phyloP scores from a whole-genome alignment of 345 rosid genomes.

The Schrenkiella parvula region DNA sequence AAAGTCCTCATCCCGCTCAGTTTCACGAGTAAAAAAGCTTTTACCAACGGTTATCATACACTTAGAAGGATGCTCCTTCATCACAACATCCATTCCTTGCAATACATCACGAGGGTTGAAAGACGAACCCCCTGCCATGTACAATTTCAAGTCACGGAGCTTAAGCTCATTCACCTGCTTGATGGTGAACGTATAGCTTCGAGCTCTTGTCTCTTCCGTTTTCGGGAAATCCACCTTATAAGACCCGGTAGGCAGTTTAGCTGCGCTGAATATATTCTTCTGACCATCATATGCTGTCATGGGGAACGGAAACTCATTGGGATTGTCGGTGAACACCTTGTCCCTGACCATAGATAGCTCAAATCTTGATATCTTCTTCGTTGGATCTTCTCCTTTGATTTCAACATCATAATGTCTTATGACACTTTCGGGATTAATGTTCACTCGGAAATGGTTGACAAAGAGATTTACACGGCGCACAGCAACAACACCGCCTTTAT shows the following conservation, averaged over 20 bases:
- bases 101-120: constrained; percentile 63
- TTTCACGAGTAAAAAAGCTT: constrained; percentile 43
- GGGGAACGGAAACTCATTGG: constrained; percentile 40
- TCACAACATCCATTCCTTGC: constrained; percentile 87
- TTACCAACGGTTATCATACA: constrained; percentile 64
- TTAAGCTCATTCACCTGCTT: constrained; percentile 64
- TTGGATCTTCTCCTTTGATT: constrained; percentile 39
- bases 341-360: constrained; percentile 46
- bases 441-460: constrained; percentile 64
- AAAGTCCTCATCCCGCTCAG: constrained; percentile 38
- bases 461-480: constrained; percentile 38
- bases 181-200: constrained; percentile 38
- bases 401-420: constrained; percentile 67
- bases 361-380: constrained; percentile 41
- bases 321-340: constrained; percentile 49
- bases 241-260: constrained; percentile 46
- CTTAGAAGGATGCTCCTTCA: constrained; percentile 79
- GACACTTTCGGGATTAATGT: constrained; percentile 42
- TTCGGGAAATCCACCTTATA: constrained; percentile 40
- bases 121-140: constrained; percentile 36
- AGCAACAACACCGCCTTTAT: constrained; percentile 52
- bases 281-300: constrained; percentile 85
- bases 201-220: constrained; percentile 41
- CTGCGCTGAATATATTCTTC: constrained; percentile 76
- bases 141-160: constrained; percentile 56